Conservation (phyloP, 805 yeast genomes). For the Kuraishia ogatae region DNA sequence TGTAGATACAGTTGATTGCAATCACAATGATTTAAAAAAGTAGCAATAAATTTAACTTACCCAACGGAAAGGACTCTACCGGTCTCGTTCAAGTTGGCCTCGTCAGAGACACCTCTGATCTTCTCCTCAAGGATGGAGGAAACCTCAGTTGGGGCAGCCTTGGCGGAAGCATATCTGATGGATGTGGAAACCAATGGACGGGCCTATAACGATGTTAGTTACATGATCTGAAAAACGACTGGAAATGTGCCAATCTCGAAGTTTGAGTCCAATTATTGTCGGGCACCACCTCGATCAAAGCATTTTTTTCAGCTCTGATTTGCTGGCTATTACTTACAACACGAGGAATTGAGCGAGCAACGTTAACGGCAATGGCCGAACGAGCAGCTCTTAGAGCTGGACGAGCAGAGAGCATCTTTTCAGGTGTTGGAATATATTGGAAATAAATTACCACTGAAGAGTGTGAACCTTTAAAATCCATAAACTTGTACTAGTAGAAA, state of each 20-base stretch:
- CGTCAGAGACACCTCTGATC: constrained; percentile 98
- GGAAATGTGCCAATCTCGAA: neutral
- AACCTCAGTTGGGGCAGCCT: constrained; percentile 99
- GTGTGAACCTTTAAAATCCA: neutral
- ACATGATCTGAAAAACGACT: neutral
- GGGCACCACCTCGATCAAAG: neutral
- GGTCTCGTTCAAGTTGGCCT: constrained; percentile 96
- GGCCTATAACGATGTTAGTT: constrained; percentile 33
- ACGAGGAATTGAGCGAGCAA: constrained; percentile 35
- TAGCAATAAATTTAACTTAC: constrained; percentile 36
- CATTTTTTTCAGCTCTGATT: neutral
- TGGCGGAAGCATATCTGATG: constrained; percentile 80
- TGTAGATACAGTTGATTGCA: neutral
- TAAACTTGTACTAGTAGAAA: neutral
- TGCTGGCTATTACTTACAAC: constrained; percentile 27
- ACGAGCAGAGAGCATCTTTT: constrained; percentile 75
- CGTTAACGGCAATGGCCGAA: constrained; percentile 53
- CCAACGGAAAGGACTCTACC: constrained; percentile 99
- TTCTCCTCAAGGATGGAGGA: constrained; percentile 98
- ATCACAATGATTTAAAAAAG: neutral
- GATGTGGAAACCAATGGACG: constrained; percentile 57
- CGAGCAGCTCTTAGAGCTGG: constrained; percentile 80
- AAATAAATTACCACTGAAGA: constrained; percentile 2
- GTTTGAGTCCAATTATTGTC: neutral
- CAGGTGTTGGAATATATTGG: constrained; percentile 3